Conservation (phyloP, 805 yeast genomes). For the Wickerhamiella sergipiensis region DNA sequence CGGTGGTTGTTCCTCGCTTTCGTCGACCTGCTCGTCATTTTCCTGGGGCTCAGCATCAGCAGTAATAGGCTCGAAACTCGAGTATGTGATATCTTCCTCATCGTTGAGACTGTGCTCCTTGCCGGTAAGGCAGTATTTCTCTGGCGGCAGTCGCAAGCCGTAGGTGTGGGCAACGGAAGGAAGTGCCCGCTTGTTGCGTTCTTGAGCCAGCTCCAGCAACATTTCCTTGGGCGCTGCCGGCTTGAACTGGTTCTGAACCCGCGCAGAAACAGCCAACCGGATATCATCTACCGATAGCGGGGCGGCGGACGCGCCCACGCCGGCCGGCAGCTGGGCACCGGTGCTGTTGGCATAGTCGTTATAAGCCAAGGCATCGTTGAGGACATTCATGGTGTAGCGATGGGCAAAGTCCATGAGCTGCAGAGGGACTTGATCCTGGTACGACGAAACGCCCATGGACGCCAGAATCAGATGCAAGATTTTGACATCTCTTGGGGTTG, state of each 20-base stretch:
- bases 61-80: conserved; percentile 15
- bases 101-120: conserved; percentile 58
- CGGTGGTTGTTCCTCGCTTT: not conserved
- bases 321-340: conserved; percentile 25
- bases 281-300: conserved; percentile 77
- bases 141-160: conserved; percentile 94
- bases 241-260: conserved; percentile 91
- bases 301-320: conserved; percentile 24
- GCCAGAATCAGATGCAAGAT: conserved; percentile 82
- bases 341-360: conserved; percentile 50
- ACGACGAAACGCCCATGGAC: conserved; percentile 79
- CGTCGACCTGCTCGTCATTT: not conserved
- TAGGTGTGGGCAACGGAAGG: conserved; percentile 86
- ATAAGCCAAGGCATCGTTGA: conserved; percentile 81
- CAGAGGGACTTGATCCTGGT: conserved; percentile 90
- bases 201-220: conserved; percentile 79
- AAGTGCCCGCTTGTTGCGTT: conserved; percentile 73
- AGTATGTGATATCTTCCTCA: conserved; percentile 23
- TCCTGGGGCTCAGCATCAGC: not conserved
- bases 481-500: conserved; percentile 76
- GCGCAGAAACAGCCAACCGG: conserved; percentile 81
- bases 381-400: conserved; percentile 66
- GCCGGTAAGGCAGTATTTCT: conserved; percentile 86
- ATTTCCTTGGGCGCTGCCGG: conserved; percentile 93
- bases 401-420: conserved; percentile 96